Evolutionary conservation across 352 stramenopile genomes (phyloP), one percentile per base, ranked within the genome.

Genomic region (Aphanomyces cochlioides): DNA sequence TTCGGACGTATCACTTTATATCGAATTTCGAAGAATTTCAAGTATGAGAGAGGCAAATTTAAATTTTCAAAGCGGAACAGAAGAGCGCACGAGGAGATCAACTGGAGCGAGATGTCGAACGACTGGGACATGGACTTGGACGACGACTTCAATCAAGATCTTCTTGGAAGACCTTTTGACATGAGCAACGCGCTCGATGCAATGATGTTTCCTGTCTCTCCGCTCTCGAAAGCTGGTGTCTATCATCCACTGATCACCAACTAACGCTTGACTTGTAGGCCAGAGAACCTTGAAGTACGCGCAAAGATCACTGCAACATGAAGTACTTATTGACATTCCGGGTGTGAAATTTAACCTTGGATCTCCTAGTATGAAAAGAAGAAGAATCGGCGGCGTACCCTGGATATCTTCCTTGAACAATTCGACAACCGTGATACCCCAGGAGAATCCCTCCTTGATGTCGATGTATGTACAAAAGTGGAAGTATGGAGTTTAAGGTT

Each of bases 281-380:
- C 15, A 36, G 38, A 67, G 56, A 19, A 56, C 40, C 59, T 45
- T 67, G n/a, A 37, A 36, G 19, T 34, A 56, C 4, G 59, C 59
- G 8, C 59, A 54, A 38, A 19, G 43, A 40, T 50, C 41, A 17
- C 17, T 54, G 10, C 59, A 34, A 19, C 39, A 67, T 40, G 59
- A 67, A 40, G 59, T 67, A 41, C 37, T 17, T 3, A 36, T 37
- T 37, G 17, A 58, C 36, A 12, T 8, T 58, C 15, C 50, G 17
- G 15, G 50, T 19, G 17, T 17, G 50, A 12, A 12, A 19, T 36
- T 1, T 12, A 12, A 36, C 8, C 17, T 58, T 17, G 21, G 13
- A 36, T 36, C 50, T 58, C 21, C 28, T 67, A 67, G 59, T 45
- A 56, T 28, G 59, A 67, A 10, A 67, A 67, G 59, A 67, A 67